Evolutionary conservation across 306 rosid species (phyloP), one percentile per base, ranked within the genome.

Genomic region (Echinosophora koreensis): DNA sequence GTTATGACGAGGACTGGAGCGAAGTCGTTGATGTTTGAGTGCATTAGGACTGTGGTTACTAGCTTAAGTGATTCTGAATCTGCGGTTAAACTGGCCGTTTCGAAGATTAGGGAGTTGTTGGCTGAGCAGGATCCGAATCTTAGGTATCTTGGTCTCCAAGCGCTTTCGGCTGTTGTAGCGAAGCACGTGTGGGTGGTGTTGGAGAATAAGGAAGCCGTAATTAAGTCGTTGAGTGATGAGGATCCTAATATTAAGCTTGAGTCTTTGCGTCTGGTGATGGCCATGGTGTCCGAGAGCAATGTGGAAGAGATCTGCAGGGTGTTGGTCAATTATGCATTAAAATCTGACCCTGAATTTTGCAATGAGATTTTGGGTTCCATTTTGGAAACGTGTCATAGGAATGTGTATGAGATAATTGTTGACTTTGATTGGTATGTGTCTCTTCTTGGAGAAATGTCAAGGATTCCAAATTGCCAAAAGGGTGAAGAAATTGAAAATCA

Each of bases 401-500:
- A 90, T 82, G 77, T 92, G 11, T 95, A 95, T 15, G 93, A 90
- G 89, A 89, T 92, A 6, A 75, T 95, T 68, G 42, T 87, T 13
- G 98, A 95, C 85, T 92, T 95, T 22, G 97, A 95, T 79, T 92
- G 98, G 97, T 95, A 92, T 72, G 93, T 90, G 32, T 83, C 87
- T 0, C 96, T 92, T 73, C 82, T 95, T 62, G 97, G 97, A 66
- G 99, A 92, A 55, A 90, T 95, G 91, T 70, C 97, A 0, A 88
- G 89, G 64, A 91, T 95, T 76, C 97, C 89, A 46, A 89, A 88
- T 79, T 95, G 97, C 86, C 92, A 80, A 69, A 84, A 83, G 76
- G 97, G 96, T 57, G 96, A 84, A 67, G 99, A 95, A 80, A 92
- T 95, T 77, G 97, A 92, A 87, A 87, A 75, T 56, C 97, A 95